These are phyloP conservation scores for Malus hybrid DNA, from an alignment of 331 rosid species.

Conservation along the genomic window DNA sequence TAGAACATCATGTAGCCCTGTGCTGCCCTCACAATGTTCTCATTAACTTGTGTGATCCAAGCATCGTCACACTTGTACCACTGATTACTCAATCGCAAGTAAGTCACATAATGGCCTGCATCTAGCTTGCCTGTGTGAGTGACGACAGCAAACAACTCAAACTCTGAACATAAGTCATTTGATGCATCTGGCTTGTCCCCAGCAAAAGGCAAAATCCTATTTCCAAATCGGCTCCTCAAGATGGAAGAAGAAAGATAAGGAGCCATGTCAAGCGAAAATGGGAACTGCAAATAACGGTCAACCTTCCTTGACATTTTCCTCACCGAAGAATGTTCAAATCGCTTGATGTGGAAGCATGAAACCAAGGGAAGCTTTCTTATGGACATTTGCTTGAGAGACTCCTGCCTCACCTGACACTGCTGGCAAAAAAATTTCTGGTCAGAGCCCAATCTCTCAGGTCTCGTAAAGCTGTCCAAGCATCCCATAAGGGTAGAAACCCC, in stretches of 20 bases:
- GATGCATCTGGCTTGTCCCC: constrained; percentile 62
- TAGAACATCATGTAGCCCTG: constrained; percentile 98
- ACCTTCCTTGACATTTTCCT: constrained; percentile 86
- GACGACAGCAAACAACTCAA: constrained; percentile 88
- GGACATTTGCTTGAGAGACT: constrained; percentile 93
- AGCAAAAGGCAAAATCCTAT: constrained; percentile 70
- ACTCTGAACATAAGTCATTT: constrained; percentile 62
- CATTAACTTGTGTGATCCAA: constrained; percentile 87
- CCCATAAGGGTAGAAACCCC: constrained; percentile 70
- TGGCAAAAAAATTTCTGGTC: constrained; percentile 96
- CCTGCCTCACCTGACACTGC: constrained; percentile 89
- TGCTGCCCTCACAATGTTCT: constrained; percentile 81
- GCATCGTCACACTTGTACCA: constrained; percentile 98
- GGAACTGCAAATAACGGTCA: constrained; percentile 87
- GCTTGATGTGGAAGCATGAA: constrained; percentile 85
- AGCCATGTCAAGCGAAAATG: constrained; percentile 79
- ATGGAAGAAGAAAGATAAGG: constrained; percentile 91
- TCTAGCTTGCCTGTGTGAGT: constrained; percentile 90
- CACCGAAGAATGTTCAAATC: constrained; percentile 90
- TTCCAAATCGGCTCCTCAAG: constrained; percentile 71
- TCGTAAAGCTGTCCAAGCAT: constrained; percentile 87
- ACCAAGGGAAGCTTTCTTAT: constrained; percentile 89
- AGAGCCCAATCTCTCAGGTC: constrained; percentile 90
- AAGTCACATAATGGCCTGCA: constrained; percentile 89
- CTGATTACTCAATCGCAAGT: constrained; percentile 68